Conservation (phyloP, 768 basidiomycete genomes). For the Podaxis rugospora region DNA sequence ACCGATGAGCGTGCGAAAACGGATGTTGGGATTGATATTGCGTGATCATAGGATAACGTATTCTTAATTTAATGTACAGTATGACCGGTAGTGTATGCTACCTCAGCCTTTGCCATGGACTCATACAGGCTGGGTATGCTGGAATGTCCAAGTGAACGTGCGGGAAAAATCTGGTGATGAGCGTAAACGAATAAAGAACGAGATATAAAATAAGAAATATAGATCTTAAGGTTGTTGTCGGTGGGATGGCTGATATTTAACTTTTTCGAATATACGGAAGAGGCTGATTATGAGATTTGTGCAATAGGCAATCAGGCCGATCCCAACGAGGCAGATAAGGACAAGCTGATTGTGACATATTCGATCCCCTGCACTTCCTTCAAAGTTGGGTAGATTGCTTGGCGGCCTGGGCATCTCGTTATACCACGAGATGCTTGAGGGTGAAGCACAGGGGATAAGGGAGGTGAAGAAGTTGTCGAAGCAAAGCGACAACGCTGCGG, state of each 20-base stretch:
- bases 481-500: constrained; percentile 78
- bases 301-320: constrained; percentile 78
- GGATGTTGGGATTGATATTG: not conserved
- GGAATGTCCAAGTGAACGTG: too few relatives aligned
- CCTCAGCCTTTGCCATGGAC: not conserved
- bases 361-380: constrained; percentile 44
- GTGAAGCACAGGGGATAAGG: constrained; percentile 67
- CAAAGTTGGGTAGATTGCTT: constrained; percentile 34
- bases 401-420: constrained; percentile 56
- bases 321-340: constrained; percentile 72
- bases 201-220: not conserved
- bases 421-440: constrained; percentile 67
- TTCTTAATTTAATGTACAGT: not conserved
- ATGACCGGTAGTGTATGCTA: not conserved
- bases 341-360: constrained; percentile 77
- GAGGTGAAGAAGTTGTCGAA: constrained; percentile 95
- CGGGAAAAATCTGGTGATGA: too few relatives aligned
- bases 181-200: not conserved
- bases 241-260: constrained; percentile 60
- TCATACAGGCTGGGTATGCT: not conserved
- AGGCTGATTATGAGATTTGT: constrained; percentile 81
- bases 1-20: not conserved
- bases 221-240: constrained; percentile 3
- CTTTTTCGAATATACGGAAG: constrained; percentile 85
- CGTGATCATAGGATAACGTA: not conserved